Percentiles rank a stretch among this genome's conserved stretches.
Evolutionary conservation across 257 asterid species (phyloP).

Genomic region (Solanum appendiculatum): DNA sequence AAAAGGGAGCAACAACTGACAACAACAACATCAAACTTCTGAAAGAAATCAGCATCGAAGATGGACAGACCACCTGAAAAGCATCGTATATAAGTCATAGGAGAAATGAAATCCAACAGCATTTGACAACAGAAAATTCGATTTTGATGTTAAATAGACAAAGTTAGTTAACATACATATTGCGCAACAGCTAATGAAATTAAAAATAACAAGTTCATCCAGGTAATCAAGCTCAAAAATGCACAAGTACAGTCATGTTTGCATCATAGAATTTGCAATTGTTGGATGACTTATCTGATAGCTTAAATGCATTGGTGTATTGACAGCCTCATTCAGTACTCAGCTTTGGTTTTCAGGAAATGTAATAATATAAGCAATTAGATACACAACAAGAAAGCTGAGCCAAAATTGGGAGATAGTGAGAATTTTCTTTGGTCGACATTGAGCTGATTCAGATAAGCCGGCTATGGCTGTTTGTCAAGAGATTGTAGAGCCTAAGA

Average conservation of each 20-base stretch:
- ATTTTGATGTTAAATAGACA: background rate
- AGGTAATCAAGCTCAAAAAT: background rate
- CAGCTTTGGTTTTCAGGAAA: background rate
- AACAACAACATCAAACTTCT: conserved; percentile 27
- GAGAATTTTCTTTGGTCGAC: background rate
- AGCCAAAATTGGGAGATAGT: background rate
- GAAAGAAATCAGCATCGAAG: conserved; percentile 29
- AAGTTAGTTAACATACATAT: background rate
- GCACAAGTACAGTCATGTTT: background rate
- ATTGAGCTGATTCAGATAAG: background rate
- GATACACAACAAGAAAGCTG: background rate
- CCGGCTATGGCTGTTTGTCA: background rate
- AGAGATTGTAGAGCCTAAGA: background rate
- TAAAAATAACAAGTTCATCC: background rate
- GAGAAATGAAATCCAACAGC: background rate
- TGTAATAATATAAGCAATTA: background rate
- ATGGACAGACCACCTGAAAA: conserved; percentile 30
- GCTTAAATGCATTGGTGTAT: background rate
- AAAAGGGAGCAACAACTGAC: conserved; percentile 24
- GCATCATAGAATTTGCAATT: background rate
- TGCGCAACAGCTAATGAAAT: background rate
- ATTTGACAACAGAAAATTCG: background rate
- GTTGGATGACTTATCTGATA: background rate
- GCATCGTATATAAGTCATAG: background rate
- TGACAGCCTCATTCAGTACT: background rate